Conservation (phyloP, 2,329 filamentous ascomycete species). For the Ophiostoma pallidulum region DNA sequence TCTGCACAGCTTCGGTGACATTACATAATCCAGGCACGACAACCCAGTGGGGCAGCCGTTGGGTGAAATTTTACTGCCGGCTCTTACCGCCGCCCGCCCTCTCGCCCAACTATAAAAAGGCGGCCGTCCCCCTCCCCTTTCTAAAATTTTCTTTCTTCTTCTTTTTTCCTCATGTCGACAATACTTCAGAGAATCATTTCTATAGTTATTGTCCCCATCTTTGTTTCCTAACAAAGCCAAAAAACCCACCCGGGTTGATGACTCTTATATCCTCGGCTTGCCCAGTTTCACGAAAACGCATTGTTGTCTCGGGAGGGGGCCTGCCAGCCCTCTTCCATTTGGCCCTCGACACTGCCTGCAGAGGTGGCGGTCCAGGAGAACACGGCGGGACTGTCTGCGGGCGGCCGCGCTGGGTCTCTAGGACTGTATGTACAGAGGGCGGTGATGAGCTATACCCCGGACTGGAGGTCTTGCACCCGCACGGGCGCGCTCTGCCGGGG, state of each 20-base stretch:
- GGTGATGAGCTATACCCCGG: slow-evolving; percentile 90
- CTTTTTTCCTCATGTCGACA: slow-evolving; percentile 52
- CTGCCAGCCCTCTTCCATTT: too few species aligned
- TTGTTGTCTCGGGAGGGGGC: too few species aligned
- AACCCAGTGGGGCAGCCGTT: too few species aligned
- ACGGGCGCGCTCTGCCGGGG: slow-evolving; percentile 60
- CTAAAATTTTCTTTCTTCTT: slow-evolving; percentile 27
- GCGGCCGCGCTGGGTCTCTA: too few species aligned
- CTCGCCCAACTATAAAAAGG: slow-evolving; percentile 43
- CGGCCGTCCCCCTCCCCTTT: slow-evolving; percentile 23
- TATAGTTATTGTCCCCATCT: slow-evolving; percentile 94
- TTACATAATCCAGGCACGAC: too few species aligned
- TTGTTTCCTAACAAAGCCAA: slow-evolving; percentile 87
- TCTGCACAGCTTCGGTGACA: too few species aligned
- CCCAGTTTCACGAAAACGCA: too few species aligned
- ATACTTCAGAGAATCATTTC: slow-evolving; percentile 85
- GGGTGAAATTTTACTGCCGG: too few species aligned
- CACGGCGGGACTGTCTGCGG: too few species aligned
- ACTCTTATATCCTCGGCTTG: slow-evolving; percentile 65
- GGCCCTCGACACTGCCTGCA: slow-evolving; percentile 51
- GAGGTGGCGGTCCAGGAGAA: slow-evolving; percentile 47
- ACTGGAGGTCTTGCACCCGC: slow-evolving; percentile 56
- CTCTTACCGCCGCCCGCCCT: too few species aligned
- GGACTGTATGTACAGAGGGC: slow-evolving; percentile 67
- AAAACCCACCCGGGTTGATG: slow-evolving; percentile 95